These are phyloP conservation scores for Botrytis sinoallii DNA, from an alignment of 2,329 filamentous ascomycete genomes.

Conservation along the genomic window DNA sequence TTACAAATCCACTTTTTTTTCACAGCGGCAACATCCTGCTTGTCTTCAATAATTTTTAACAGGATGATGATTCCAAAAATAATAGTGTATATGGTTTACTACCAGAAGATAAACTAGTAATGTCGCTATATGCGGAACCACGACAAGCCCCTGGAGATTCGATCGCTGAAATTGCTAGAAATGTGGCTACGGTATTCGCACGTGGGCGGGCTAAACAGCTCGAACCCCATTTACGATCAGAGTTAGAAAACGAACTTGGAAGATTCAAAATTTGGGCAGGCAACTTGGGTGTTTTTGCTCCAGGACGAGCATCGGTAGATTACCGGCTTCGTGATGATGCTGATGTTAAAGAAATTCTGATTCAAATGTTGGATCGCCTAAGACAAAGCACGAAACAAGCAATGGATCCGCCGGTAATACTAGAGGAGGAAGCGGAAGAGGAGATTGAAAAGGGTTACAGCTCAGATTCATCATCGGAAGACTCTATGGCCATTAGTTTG, in stretches of 20 bases:
- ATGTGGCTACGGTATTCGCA: conserved; percentile 7
- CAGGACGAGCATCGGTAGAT: conserved; percentile 5
- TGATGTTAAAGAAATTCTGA: conserved; percentile 1
- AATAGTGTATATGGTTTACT: neutral
- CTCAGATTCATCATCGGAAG: neutral
- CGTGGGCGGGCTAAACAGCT: conserved; percentile 8
- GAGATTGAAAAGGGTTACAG: neutral
- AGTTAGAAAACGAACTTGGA: conserved; percentile 5
- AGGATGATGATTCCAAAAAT: too few species aligned
- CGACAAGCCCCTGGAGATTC: neutral
- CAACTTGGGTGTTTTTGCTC: neutral
- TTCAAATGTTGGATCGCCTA: conserved; percentile 6
- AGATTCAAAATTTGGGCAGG: conserved; percentile 13
- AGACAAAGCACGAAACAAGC: conserved; percentile 13
- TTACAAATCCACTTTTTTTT: neutral
- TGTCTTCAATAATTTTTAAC: neutral
- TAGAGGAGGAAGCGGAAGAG: neutral
- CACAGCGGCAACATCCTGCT: neutral
- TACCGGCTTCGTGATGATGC: conserved; percentile 10
- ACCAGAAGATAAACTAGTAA: neutral
- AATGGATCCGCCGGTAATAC: conserved; percentile 2
- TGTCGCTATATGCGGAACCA: neutral
- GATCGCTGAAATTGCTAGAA: conserved; percentile 4
- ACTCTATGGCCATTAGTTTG: conserved; percentile 14
- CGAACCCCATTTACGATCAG: conserved; percentile 9